Percentiles rank a stretch among this genome's conserved stretches.
Conservation (phyloP, 1,284 basidiomycete species). For the Calocybe gambosa region DNA sequence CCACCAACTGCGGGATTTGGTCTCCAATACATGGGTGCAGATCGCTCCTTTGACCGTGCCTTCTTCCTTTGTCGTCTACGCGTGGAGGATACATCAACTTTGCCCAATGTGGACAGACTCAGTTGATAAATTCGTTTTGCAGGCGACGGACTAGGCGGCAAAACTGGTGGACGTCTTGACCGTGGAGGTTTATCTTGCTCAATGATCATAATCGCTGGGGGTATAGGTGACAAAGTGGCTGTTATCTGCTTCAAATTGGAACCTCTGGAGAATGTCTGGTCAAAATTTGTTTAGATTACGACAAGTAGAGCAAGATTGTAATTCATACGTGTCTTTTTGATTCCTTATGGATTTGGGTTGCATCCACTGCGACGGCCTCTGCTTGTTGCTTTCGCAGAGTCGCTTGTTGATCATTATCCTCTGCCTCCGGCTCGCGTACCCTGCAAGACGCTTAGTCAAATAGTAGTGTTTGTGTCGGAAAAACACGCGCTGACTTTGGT, state of each 20-base stretch:
- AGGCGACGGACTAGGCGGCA: slow-evolving; percentile 7
- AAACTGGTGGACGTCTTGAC: slow-evolving; percentile 30
- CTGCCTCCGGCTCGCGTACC: slow-evolving; percentile 37
- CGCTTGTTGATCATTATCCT: slow-evolving; percentile 37
- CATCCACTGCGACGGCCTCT: slow-evolving; percentile 32
- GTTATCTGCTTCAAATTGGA: slow-evolving; percentile 7
- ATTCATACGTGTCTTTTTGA: slow-evolving; percentile 13
- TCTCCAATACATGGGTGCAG: slow-evolving; percentile 31
- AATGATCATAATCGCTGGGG: slow-evolving; percentile 24
- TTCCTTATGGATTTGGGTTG: slow-evolving; percentile 22
- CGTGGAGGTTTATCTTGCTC: slow-evolving; percentile 23
- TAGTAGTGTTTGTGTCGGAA: background rate
- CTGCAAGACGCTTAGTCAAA: slow-evolving; percentile 20
- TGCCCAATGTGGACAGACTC: background rate
- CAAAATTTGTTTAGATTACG: background rate
- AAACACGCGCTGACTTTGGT: slow-evolving; percentile 25
- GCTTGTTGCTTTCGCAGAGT: slow-evolving; percentile 31
- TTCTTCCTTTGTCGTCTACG: slow-evolving; percentile 15
- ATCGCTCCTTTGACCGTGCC: slow-evolving; percentile 17
- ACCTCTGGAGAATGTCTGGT: slow-evolving; percentile 6
- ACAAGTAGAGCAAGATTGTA: background rate
- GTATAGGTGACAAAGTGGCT: slow-evolving; percentile 8
- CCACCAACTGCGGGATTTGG: slow-evolving; percentile 27
- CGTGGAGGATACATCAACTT: slow-evolving; percentile 3
- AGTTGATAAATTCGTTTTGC: slow-evolving; percentile 17